Base-by-base conservation (phyloP, 1,139 yeast species). In the Hemisphaericaspora subhashii region DNA sequence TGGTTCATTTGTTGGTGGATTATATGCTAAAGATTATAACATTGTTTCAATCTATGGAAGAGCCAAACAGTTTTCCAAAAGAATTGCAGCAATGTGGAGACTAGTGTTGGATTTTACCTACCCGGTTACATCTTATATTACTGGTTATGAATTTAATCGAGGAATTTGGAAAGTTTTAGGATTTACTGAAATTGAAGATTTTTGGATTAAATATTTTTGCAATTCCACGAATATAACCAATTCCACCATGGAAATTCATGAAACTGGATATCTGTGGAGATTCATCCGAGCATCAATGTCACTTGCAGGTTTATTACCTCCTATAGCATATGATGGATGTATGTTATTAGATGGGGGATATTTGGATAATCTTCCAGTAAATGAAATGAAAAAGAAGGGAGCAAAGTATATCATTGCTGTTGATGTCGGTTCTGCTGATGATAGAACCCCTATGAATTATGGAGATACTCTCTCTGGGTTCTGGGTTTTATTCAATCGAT, bases 131-230 rank as follows among this genome's bases (percentile, higher is more conserved):
- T 86, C 98, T 0, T 92, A 92, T 57, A 86, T 95, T 10, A 92
- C 98, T 0, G 98, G 98, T 1, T 96, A 92, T 62, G 98, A 89
- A 59, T 92, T 92, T 61, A 92, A 92, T 59, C 74, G 98, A 50
- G 98, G 98, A 35, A 81, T 92, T 14, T 92, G 98, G 97, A 92
- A 92, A 58, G 79, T 88, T 0, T 86, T 92, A 65, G 98, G 98
- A 0, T 94, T 88, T 47, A 74, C 83, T 16, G 84, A 96, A 53
- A 87, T 92, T 48, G 98, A 92, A 56, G 98, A 92, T 58, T 90
- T 92, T 58, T 92, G 98, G 98, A 74, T 92, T 43, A 81, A 77
- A 45, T 92, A 80, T 56, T 92, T 79, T 55, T 82, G 94, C 55
- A 92, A 92, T 56, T 87, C 98, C 1, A 92, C 98, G n/a, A 92